These are phyloP conservation scores for Thielaviopsis euricoi DNA, from an alignment of 2,329 filamentous ascomycete genomes.

Conservation along the genomic window DNA sequence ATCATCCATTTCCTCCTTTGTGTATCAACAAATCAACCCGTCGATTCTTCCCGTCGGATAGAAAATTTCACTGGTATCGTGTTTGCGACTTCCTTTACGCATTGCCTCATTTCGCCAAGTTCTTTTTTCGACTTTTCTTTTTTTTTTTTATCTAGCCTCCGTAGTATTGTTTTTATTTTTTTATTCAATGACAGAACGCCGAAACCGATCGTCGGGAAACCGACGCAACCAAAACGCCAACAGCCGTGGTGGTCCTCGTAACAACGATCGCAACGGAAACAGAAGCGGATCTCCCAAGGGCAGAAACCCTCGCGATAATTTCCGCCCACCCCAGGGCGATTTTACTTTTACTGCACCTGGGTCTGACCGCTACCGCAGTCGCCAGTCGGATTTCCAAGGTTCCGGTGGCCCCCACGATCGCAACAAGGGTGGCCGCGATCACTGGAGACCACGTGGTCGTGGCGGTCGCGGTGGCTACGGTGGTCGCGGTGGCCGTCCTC, in stretches of 20 bases:
- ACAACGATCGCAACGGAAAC: conserved; percentile 1
- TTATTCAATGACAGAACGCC: not conserved
- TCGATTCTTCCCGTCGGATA: not conserved
- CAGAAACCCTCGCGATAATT: conserved; percentile 5
- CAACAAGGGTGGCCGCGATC: conserved; percentile 6
- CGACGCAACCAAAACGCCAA: conserved; percentile 31
- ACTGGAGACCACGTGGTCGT: conserved; percentile 16
- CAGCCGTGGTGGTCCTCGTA: conserved; percentile 26
- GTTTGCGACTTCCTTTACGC: not conserved
- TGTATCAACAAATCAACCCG: not conserved
- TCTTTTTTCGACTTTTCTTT: not conserved
- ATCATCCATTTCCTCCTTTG: not conserved
- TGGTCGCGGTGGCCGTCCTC: conserved; percentile 16
- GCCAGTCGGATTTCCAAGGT: conserved; percentile 13
- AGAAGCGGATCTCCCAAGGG: not conserved
- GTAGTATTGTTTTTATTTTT: not conserved
- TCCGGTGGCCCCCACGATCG: conserved; percentile 9
- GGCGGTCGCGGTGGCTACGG: conserved; percentile 14
- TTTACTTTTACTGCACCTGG: conserved; percentile 41
- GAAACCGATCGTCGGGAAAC: not conserved
- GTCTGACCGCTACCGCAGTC: conserved; percentile 8
- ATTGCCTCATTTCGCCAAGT: not conserved
- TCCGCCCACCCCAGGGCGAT: conserved; percentile 26
- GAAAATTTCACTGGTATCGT: not conserved
- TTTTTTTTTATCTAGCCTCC: not conserved